A percentile compares a stretch with the other conserved stretches of the same genome.
Conservation (phyloP, 768 basidiomycete species). For the Ephemerocybe angulata region DNA sequence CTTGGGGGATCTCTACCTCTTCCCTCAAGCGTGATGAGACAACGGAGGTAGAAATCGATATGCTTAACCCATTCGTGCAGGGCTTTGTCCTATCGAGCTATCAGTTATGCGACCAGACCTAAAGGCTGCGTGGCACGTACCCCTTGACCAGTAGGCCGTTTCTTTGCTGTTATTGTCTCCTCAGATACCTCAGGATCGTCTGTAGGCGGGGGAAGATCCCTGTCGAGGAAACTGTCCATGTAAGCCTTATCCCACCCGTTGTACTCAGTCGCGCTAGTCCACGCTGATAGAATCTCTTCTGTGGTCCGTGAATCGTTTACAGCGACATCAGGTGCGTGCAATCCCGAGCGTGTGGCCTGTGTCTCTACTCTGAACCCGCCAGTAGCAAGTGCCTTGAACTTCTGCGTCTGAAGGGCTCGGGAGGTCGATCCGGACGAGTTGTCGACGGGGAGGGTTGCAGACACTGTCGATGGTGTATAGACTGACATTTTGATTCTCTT, state of each 20-base stretch:
- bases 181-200: not conserved
- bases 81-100: not conserved
- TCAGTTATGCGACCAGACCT: not conserved
- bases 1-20: not conserved
- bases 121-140: not conserved
- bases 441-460: too few species aligned
- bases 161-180: not conserved
- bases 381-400: not conserved
- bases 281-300: not conserved
- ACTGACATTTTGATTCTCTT: too few species aligned
- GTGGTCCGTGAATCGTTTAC: not conserved
- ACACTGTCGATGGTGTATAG: too few species aligned
- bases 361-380: not conserved
- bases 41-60: not conserved
- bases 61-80: not conserved
- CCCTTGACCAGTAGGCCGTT: not conserved
- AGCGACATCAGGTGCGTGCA: not conserved
- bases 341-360: not conserved
- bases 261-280: not conserved
- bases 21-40: not conserved
- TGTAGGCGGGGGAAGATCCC: not conserved
- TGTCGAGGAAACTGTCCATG: not conserved
- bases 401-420: not conserved
- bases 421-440: too few species aligned
- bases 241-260: not conserved